Percentiles rank a stretch among this genome's conserved stretches.
These are phyloP conservation scores for Luffa acutangula DNA, from an alignment of 306 rosid genomes.

Conservation along the genomic window DNA sequence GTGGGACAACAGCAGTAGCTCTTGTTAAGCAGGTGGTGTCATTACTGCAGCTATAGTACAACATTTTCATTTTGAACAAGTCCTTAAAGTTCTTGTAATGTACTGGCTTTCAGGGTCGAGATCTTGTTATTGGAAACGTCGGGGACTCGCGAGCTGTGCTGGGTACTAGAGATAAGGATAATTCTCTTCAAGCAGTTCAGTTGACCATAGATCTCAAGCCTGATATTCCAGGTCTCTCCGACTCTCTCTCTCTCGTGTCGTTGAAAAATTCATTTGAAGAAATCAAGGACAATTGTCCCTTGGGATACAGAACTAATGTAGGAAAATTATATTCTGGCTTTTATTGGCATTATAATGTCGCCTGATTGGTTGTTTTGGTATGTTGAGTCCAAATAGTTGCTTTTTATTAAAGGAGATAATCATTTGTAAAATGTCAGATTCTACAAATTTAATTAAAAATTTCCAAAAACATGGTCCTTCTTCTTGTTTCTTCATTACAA, in stretches of 20 bases:
- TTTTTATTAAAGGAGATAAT: not conserved
- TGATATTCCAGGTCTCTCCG: slow-evolving; percentile 72
- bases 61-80: not conserved
- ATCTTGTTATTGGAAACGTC: slow-evolving; percentile 71
- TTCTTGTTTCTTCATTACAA: not conserved
- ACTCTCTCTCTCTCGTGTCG: not conserved
- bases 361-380: not conserved
- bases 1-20: slow-evolving; percentile 94
- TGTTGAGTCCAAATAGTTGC: not conserved
- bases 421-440: not conserved
- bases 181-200: slow-evolving; percentile 61
- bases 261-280: not conserved
- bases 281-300: not conserved
- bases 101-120: slow-evolving; percentile 45
- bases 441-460: not conserved
- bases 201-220: slow-evolving; percentile 98
- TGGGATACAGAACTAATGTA: not conserved
- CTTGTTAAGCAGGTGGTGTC: slow-evolving; percentile 73
- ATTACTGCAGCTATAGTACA: not conserved
- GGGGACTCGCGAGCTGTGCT: slow-evolving; percentile 95
- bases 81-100: not conserved
- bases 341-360: not conserved
- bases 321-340: not conserved
- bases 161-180: slow-evolving; percentile 61
- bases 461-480: not conserved